Conservation (phyloP, 1,139 yeast genomes). For the Pichia norvegensis region DNA sequence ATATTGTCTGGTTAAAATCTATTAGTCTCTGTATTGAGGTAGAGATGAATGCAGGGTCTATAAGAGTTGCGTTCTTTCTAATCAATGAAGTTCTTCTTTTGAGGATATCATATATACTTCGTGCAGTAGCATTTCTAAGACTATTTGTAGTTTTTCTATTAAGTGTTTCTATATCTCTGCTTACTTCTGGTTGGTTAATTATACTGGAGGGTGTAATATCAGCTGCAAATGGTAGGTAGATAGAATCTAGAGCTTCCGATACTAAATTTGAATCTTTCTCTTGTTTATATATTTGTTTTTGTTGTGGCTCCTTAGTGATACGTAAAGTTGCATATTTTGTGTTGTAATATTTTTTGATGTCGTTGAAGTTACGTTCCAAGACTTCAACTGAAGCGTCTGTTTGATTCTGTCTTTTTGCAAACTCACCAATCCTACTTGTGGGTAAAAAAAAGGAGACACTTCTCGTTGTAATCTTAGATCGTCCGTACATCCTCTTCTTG, state of each 20-base stretch:
- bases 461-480: not conserved
- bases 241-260: not conserved
- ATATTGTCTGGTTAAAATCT: not conserved
- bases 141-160: not conserved
- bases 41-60: conserved; percentile 9
- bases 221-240: not conserved
- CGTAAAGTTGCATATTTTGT: not conserved
- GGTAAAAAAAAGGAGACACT: conserved; percentile 12
- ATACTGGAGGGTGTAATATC: not conserved
- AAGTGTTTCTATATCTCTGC: not conserved
- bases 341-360: conserved; percentile 2
- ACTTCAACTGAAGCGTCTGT: conserved; percentile 8
- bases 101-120: conserved; percentile 4
- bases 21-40: conserved; percentile 11
- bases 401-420: conserved; percentile 10
- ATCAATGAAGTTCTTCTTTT: not conserved
- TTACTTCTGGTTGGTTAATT: not conserved
- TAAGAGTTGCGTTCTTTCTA: not conserved
- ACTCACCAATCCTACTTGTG: conserved; percentile 11
- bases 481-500: not conserved
- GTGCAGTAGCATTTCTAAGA: not conserved
- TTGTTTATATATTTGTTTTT: not conserved
- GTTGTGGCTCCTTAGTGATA: not conserved
- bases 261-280: conserved; percentile 1
- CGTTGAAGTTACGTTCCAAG: conserved; percentile 9